phyloP scores from a whole-genome alignment of 768 basidiomycete species.

The Hygrocybe coccinea region DNA sequence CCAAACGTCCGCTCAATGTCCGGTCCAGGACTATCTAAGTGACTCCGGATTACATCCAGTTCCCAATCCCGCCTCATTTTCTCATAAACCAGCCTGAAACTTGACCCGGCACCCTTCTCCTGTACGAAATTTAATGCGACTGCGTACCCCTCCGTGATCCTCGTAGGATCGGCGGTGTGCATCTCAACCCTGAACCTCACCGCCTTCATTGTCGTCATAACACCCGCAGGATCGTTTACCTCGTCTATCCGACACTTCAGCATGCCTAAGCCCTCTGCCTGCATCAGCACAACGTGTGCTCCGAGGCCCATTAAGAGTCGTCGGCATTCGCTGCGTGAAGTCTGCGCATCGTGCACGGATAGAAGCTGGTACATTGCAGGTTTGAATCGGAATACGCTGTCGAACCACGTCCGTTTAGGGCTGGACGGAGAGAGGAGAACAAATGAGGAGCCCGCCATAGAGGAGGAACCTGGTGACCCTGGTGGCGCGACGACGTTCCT shows the following conservation, averaged over 20 bases:
- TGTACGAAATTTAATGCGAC: conserved; percentile 65
- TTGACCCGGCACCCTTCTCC: conserved; percentile 83
- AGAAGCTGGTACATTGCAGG: conserved; percentile 54
- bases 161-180: conserved; percentile 35
- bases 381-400: conserved; percentile 83
- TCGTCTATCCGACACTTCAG: conserved; percentile 79
- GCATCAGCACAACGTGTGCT: conserved; percentile 60
- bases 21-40: background rate
- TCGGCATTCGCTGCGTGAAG: conserved; percentile 70
- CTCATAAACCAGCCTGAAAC: conserved; percentile 70
- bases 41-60: conserved; percentile 35
- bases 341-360: conserved; percentile 54
- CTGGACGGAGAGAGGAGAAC: conserved; percentile 25
- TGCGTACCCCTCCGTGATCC: conserved; percentile 37
- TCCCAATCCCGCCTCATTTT: conserved; percentile 69
- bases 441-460: conserved; percentile 39
- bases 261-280: conserved; percentile 57
- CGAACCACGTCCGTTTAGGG: conserved; percentile 72
- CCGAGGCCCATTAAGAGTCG: conserved; percentile 68
- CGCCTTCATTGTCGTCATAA: conserved; percentile 55
- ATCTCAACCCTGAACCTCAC: conserved; percentile 79
- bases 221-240: conserved; percentile 49
- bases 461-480: conserved; percentile 41
- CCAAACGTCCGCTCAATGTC: background rate
- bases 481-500: conserved; percentile 14